phyloP scores from a whole-genome alignment of 192 early-diverging fungal genomes.

The Rhizophagus sp. region DNA sequence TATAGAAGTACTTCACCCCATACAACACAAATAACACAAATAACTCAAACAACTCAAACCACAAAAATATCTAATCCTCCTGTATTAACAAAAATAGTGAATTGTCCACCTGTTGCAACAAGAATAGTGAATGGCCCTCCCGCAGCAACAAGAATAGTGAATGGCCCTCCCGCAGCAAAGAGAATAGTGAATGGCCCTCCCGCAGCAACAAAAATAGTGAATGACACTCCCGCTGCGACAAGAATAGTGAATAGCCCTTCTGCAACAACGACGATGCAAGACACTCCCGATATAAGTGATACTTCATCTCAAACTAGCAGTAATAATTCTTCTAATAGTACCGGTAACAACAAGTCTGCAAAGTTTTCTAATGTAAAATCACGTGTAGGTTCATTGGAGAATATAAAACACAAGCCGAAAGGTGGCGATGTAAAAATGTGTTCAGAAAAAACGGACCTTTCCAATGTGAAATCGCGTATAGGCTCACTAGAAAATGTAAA shows the following conservation, averaged over 20 bases:
- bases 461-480: conserved; percentile 42
- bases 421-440: conserved; percentile 42
- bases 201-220: no score
- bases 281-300: not conserved
- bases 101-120: no score
- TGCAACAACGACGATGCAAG: no score
- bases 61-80: not conserved
- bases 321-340: conserved; percentile 29
- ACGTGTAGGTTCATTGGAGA: conserved; percentile 48
- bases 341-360: conserved; percentile 14
- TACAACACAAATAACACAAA: not conserved
- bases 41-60: not conserved
- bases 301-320: conserved; percentile 29
- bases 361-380: conserved; percentile 38
- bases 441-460: conserved; percentile 37
- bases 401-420: conserved; percentile 47
- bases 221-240: no score
- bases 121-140: no score
- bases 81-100: no score
- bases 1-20: no score
- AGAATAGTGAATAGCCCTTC: no score
- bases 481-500: conserved; percentile 46
- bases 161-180: no score
- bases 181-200: no score
- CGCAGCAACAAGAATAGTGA: no score